Evolutionary conservation across 352 stramenopile genomes (phyloP), one percentile per base, ranked within the genome.

Genomic region (Phytophthora litchii): DNA sequence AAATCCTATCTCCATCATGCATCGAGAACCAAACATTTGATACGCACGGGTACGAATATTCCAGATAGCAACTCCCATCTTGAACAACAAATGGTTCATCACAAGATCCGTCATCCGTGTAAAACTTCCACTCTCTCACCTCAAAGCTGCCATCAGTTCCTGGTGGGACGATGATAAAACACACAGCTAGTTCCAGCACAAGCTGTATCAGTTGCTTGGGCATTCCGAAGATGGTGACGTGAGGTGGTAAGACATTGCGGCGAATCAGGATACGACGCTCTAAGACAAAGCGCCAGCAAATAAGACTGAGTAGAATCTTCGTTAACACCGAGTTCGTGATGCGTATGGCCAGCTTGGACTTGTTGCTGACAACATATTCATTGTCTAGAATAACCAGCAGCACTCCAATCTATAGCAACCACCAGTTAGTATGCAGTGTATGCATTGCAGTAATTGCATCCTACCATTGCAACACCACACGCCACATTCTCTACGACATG

Each of bases 51-150:
- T 93, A 89, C 11, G 67, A 71, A 46, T 89, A 93, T 13, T 82
- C 67, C 36, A 87, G 64, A 42, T 88, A 93, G 67, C 83, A 93
- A 57, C 67, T 78, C 1, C 41, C 67, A 6, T 37, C 46, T 40
- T 74, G 43, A 14, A 67, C 58, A 6, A 67, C 58, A 47, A 80
- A 82, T 6, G 70, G 69, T 3, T 54, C 54, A 1, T 65, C 52
- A 40, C 81, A 93, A 11, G 52, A 47, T 35, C 31, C 37, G 12
- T 65, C 47, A 17, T 78, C 74, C 5, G 70, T 54, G 57, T 87
- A 84, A 32, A 73, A 87, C 54, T 86, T 89, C 83, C 81, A 93
- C 37, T 93, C 80, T 47, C 64, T 78, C 10, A 93, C 74, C 5
- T 58, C 52, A 17, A 93, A 88, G 20, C 47, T 76, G 1, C 76